These are phyloP conservation scores for Acaromyces ingoldii DNA, from an alignment of 1,284 basidiomycete genomes.

Conservation along the genomic window DNA sequence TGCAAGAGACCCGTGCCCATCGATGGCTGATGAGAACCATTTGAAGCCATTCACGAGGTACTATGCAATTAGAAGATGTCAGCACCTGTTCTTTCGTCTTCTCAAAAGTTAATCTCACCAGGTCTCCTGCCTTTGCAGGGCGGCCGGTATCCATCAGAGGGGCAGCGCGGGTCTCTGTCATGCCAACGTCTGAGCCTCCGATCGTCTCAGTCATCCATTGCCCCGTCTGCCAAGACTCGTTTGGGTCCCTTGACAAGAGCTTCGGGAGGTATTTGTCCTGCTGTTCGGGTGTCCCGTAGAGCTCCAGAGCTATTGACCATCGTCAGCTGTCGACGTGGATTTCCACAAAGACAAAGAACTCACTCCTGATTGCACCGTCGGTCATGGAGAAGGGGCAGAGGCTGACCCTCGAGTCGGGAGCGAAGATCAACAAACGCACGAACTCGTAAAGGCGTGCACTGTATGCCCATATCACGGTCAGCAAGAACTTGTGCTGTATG, in stretches of 20 bases:
- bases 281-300: conserved; percentile 62
- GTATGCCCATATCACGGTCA: no score
- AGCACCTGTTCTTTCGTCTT: no score
- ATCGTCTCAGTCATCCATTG: conserved; percentile 65
- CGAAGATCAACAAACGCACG: conserved; percentile 18
- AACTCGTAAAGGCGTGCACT: conserved; percentile 22
- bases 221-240: conserved; percentile 65
- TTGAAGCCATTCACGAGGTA: conserved; percentile 35
- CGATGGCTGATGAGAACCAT: conserved; percentile 76
- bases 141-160: conserved; percentile 24
- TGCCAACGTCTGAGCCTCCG: conserved; percentile 71
- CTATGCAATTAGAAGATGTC: background rate
- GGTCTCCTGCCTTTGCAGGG: conserved; percentile 18
- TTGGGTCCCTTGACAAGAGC: conserved; percentile 60
- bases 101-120: no score
- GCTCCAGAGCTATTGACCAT: conserved; percentile 62
- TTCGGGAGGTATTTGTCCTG: conserved; percentile 60
- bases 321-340: background rate
- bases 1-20: conserved; percentile 67
- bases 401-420: conserved; percentile 20
- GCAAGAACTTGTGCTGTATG: no score
- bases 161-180: conserved; percentile 66
- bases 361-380: conserved; percentile 60
- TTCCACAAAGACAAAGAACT: no score
- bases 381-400: conserved; percentile 63